Conservation (phyloP, 2,329 filamentous ascomycete genomes). For the Aspergillus sp. region DNA sequence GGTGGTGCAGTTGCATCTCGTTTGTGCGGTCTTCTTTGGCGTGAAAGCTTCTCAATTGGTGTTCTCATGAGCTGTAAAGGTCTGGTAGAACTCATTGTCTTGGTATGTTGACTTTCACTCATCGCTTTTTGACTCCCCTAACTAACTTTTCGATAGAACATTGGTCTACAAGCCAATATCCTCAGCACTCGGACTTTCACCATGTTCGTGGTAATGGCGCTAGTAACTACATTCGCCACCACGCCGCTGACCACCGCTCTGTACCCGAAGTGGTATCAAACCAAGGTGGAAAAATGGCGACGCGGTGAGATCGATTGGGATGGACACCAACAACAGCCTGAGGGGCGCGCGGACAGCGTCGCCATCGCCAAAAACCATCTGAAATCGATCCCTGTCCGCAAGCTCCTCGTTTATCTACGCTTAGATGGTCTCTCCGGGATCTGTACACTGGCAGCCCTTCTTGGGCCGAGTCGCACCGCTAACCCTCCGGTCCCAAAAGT, state of each 20-base stretch:
- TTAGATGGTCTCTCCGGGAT: slow-evolving; percentile 79
- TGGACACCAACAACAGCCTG: slow-evolving; percentile 47
- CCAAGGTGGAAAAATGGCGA: slow-evolving; percentile 69
- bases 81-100: slow-evolving; percentile 88
- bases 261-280: slow-evolving; percentile 74
- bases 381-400: slow-evolving; percentile 51
- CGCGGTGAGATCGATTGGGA: slow-evolving; percentile 90
- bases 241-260: slow-evolving; percentile 69
- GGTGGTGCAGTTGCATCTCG: slow-evolving; percentile 77
- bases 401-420: slow-evolving; percentile 74
- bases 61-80: slow-evolving; percentile 96
- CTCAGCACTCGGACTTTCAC: slow-evolving; percentile 79
- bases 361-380: slow-evolving; percentile 46
- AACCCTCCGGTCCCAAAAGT: slow-evolving; percentile 25
- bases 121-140: too few species aligned
- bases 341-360: slow-evolving; percentile 40
- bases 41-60: slow-evolving; percentile 83
- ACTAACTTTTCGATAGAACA: slow-evolving; percentile 50
- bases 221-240: slow-evolving; percentile 79
- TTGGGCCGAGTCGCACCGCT: slow-evolving; percentile 54
- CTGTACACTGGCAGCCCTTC: slow-evolving; percentile 74
- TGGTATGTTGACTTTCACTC: slow-evolving; percentile 52
- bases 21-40: slow-evolving; percentile 74
- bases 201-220: slow-evolving; percentile 91
- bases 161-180: slow-evolving; percentile 78